Conservation (phyloP, 345 rosid genomes). For the Moricandia arvensis region DNA sequence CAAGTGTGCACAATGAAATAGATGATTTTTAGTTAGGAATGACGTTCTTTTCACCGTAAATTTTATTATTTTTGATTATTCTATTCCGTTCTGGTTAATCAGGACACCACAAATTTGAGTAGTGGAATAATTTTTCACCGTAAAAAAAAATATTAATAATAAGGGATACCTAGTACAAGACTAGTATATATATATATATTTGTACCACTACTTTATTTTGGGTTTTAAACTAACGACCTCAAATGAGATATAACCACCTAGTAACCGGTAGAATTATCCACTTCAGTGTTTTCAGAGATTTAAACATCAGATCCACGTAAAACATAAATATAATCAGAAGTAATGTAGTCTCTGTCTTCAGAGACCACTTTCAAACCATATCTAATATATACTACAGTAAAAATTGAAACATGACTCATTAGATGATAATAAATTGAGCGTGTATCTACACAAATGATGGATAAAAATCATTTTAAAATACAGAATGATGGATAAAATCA, state of each 20-base stretch:
- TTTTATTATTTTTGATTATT: too few relatives aligned
- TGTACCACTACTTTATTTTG: background rate
- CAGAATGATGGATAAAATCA: too few relatives aligned
- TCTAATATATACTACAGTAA: background rate
- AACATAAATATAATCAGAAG: slow-evolving; percentile 22
- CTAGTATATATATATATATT: background rate
- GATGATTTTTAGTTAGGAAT: too few relatives aligned
- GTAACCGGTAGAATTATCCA: background rate
- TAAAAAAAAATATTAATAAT: background rate
- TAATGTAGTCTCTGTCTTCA: slow-evolving; percentile 20
- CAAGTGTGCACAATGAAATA: too few relatives aligned
- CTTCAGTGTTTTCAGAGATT: slow-evolving; percentile 5
- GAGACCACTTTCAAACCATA: slow-evolving; percentile 27
- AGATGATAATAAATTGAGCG: too few relatives aligned
- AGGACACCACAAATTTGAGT: too few relatives aligned
- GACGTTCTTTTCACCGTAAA: too few relatives aligned
- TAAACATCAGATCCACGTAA: slow-evolving; percentile 17
- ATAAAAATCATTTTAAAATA: too few relatives aligned
- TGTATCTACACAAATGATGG: too few relatives aligned
- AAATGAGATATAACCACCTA: background rate
- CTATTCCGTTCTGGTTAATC: too few relatives aligned
- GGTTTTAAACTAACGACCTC: background rate
- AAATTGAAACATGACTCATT: too few relatives aligned
- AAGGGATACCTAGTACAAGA: background rate
- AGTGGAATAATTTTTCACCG: too few relatives aligned